Evolutionary conservation across 768 basidiomycete genomes (phyloP).

Genomic region (Kwoniella sp.): DNA sequence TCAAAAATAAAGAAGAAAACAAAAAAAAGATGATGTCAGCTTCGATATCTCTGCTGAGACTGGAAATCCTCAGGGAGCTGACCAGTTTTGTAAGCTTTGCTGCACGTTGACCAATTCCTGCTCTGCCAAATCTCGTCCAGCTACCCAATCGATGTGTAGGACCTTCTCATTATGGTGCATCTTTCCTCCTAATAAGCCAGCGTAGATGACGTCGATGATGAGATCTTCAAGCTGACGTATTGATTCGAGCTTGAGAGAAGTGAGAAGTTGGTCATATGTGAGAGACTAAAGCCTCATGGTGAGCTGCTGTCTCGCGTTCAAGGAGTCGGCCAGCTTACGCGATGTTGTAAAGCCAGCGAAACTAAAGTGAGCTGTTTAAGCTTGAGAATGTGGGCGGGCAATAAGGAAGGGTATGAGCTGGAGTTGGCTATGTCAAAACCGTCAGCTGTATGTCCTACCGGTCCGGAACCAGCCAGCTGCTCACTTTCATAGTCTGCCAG

Average conservation of each 20-base stretch:
- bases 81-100: slow-evolving; percentile 49
- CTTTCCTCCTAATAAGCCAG: slow-evolving; percentile 82
- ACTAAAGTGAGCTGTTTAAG: slow-evolving; percentile 92
- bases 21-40: background rate
- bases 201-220: slow-evolving; percentile 95
- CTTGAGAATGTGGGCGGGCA: slow-evolving; percentile 74
- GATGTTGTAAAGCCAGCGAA: slow-evolving; percentile 71
- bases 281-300: slow-evolving; percentile 64
- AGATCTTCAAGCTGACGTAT: slow-evolving; percentile 92
- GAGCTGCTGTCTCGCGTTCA: background rate
- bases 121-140: slow-evolving; percentile 75
- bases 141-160: slow-evolving; percentile 86
- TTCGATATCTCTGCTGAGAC: background rate
- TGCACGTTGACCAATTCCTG: slow-evolving; percentile 30
- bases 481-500: slow-evolving; percentile 78
- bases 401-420: slow-evolving; percentile 65
- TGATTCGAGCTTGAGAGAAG: slow-evolving; percentile 70
- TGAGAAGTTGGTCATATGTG: slow-evolving; percentile 72
- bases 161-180: slow-evolving; percentile 89
- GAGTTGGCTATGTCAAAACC: background rate
- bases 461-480: slow-evolving; percentile 47
- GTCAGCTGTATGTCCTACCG: slow-evolving; percentile 4
- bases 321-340: slow-evolving; percentile 61
- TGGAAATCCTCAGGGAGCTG: too few relatives aligned
- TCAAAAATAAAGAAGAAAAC: too few relatives aligned